These are phyloP conservation scores for Boehmeria nivea DNA, from an alignment of 306 rosid species.

Conservation along the genomic window DNA sequence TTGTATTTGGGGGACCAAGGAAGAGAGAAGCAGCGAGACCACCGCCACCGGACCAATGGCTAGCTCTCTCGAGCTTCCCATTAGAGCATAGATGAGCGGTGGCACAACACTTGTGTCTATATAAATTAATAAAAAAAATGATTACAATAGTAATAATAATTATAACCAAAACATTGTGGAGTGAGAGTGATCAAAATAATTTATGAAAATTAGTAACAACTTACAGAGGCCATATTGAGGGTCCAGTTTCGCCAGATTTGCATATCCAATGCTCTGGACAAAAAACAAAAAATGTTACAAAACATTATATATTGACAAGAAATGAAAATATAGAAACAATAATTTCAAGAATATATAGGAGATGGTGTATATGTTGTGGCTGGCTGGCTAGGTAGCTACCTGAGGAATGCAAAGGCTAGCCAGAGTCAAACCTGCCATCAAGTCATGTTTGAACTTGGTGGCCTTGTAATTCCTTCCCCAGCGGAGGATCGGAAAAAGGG, in stretches of 20 bases:
- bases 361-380: not conserved
- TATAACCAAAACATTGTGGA: too few species aligned
- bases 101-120: slow-evolving; percentile 87
- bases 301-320: not conserved
- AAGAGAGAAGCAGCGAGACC: slow-evolving; percentile 68
- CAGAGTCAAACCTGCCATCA: slow-evolving; percentile 82
- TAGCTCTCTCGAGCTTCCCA: slow-evolving; percentile 93
- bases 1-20: slow-evolving; percentile 47
- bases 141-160: too few species aligned
- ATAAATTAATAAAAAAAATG: not conserved
- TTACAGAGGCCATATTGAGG: slow-evolving; percentile 87
- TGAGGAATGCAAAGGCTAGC: slow-evolving; percentile 93
- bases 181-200: not conserved
- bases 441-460: slow-evolving; percentile 52
- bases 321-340: not conserved
- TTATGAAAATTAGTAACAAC: slow-evolving; percentile 23
- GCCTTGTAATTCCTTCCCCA: slow-evolving; percentile 60
- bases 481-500: slow-evolving; percentile 60
- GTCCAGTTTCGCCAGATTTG: slow-evolving; percentile 74
- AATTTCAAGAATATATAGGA: not conserved
- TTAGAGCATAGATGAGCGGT: slow-evolving; percentile 75
- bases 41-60: slow-evolving; percentile 98
- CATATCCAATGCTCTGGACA: slow-evolving; percentile 90
- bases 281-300: slow-evolving; percentile 3
- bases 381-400: too few species aligned